These are phyloP conservation scores for Hypoxylon sp. DNA, from an alignment of 2,329 filamentous ascomycete species.

Conservation along the genomic window DNA sequence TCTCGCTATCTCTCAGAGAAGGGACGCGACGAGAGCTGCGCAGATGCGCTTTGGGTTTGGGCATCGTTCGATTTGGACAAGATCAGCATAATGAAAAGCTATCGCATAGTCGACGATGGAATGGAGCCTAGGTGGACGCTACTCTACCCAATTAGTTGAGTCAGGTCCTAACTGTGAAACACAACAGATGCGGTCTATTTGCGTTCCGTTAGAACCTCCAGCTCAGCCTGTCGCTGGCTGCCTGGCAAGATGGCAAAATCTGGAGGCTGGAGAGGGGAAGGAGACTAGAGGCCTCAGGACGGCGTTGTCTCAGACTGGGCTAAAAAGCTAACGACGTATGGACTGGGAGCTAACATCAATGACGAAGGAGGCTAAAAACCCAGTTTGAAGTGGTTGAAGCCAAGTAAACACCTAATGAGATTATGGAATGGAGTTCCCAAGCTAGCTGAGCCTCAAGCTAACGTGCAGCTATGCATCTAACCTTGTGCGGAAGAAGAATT, in stretches of 20 bases:
- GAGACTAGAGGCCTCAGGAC: conserved; percentile 8
- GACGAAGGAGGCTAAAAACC: conserved; percentile 46
- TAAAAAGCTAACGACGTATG: conserved; percentile 29
- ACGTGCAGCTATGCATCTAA: conserved; percentile 11
- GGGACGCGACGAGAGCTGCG: conserved; percentile 70
- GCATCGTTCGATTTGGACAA: conserved; percentile 55
- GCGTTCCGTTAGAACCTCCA: conserved; percentile 18
- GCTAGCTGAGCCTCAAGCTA: conserved; percentile 22
- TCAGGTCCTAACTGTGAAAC: conserved; percentile 18
- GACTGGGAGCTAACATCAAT: conserved; percentile 39
- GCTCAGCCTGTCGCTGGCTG: conserved; percentile 9
- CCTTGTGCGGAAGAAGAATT: not conserved
- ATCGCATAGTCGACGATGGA: conserved; percentile 18
- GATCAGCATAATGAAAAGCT: conserved; percentile 48
- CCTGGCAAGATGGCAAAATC: not conserved
- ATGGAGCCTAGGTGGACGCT: conserved; percentile 14
- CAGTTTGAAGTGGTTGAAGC: conserved; percentile 13
- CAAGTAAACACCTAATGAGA: conserved; percentile 13
- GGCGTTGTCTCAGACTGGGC: conserved; percentile 15
- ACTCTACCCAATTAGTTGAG: conserved; percentile 15
- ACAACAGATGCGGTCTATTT: conserved; percentile 11
- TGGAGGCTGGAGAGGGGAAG: conserved; percentile 7
- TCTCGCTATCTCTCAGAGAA: conserved; percentile 71
- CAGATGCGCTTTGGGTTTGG: conserved; percentile 55
- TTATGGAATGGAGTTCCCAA: conserved; percentile 8